phyloP scores from a whole-genome alignment of 208 protist genomes.

The Trypanosomatidae sp. region DNA sequence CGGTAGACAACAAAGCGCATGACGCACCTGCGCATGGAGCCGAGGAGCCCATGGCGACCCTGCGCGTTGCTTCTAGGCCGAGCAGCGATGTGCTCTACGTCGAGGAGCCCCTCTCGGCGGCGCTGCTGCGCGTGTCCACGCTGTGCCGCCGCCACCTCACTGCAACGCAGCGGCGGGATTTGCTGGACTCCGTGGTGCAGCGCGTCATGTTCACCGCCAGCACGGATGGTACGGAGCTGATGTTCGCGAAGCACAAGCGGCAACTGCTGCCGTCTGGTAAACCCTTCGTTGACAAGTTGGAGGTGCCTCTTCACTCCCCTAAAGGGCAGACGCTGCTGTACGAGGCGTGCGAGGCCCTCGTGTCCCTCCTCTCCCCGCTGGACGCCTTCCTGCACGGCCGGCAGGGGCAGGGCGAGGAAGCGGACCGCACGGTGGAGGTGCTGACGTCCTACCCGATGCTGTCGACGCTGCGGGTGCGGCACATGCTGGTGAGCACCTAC shows the following conservation, averaged over 20 bases:
- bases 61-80: background rate
- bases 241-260: background rate
- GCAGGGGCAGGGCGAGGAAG: background rate
- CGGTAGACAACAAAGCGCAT: background rate
- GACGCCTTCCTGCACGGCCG: background rate
- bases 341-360: slow-evolving; percentile 41
- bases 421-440: slow-evolving; percentile 22
- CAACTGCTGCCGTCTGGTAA: slow-evolving; percentile 7
- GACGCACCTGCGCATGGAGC: background rate
- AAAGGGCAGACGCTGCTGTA: slow-evolving; percentile 22
- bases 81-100: slow-evolving; percentile 34
- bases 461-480: slow-evolving; percentile 33
- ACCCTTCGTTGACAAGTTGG: background rate
- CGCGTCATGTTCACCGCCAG: too few species aligned
- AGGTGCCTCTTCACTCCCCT: slow-evolving; percentile 6
- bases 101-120: slow-evolving; percentile 48
- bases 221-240: background rate
- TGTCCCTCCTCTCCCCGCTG: slow-evolving; percentile 19
- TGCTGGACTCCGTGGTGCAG: slow-evolving; percentile 27
- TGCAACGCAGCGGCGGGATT: slow-evolving; percentile 8
- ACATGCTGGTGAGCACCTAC: slow-evolving; percentile 43
- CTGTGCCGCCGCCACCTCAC: slow-evolving; percentile 21
- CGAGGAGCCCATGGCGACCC: too few species aligned
- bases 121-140: slow-evolving; percentile 37
- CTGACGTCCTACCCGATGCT: slow-evolving; percentile 39